Evolutionary conservation across 2,329 filamentous ascomycete genomes (phyloP), one percentile per base, ranked within the genome.

Genomic region (Fusarium metavorans): DNA sequence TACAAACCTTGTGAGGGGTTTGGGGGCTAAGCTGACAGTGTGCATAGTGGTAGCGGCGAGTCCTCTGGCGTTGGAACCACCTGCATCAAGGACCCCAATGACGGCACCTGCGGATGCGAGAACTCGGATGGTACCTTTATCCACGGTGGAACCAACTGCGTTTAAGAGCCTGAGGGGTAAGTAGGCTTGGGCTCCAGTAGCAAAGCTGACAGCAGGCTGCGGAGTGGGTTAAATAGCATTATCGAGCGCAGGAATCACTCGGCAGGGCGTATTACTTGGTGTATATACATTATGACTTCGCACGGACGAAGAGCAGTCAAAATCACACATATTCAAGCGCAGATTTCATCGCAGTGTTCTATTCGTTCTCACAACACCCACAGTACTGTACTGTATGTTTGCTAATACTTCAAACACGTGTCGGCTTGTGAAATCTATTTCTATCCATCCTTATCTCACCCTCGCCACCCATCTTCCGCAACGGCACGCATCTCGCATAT

Each of bases 121-220:
- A 78, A 78, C 62, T 78, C 76, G 3, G 70, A 76, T 13, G 76
- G 76, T 8, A 69, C 54, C 5, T 78, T 78, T 8, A 54, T 78
- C 23, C 20, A 57, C 25, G 73, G 75, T 1, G 75, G 71, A 59
- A 70, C 30, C 14, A 65, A 77, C 32, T 78, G 76, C 32, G 64
- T 69, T 20, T 78, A 67, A 41, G 35, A 27, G 20, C 32, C n/a
- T 23, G 6, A 27, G 13, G 9, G 10, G 5, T 27, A 48, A 3
- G 1, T 10, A 18, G 25, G 25, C 34, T 58, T 58, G 54, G 14
- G 34, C 52, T 23, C 52, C 7, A 32, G 32, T 52, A 35, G 32
- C n/a, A 18, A 37, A 37, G 20, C 32, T 34, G 13, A 4, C 13
- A 34, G 52, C 20, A 16, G 32, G 52, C 32, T 34, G 52, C 52